phyloP scores from a whole-genome alignment of 352 stramenopile genomes.

The Phytophthora sojae region DNA sequence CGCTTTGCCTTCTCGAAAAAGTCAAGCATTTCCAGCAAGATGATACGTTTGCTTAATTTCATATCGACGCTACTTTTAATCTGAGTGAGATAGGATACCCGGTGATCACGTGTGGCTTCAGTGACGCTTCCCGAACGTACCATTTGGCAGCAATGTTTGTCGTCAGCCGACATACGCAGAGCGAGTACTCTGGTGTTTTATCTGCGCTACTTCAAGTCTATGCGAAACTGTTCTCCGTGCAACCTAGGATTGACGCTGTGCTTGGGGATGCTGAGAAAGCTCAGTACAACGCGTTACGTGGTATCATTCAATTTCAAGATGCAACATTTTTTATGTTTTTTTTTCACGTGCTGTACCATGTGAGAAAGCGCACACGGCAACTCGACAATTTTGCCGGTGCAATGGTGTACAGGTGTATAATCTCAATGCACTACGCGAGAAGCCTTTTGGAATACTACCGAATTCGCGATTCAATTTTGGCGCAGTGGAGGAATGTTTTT shows the following conservation, averaged over 20 bases:
- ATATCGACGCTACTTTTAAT: background rate
- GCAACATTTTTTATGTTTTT: background rate
- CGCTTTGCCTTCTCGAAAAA: background rate
- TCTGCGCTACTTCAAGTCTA: background rate
- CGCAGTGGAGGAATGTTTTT: background rate
- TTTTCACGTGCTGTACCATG: background rate
- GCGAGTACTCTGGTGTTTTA: background rate
- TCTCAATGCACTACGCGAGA: background rate
- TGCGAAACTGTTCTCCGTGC: background rate
- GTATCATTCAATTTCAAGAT: background rate
- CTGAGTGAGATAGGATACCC: background rate
- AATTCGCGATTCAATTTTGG: background rate
- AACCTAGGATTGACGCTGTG: background rate
- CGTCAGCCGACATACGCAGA: background rate
- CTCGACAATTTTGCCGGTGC: background rate
- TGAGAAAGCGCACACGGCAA: background rate
- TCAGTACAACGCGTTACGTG: background rate
- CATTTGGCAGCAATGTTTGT: background rate
- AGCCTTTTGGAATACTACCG: background rate
- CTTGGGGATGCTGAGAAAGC: background rate
- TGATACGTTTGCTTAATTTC: background rate
- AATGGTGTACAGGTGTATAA: background rate
- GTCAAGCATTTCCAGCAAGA: background rate
- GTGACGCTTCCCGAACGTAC: background rate
- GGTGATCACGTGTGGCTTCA: background rate